Conservation (phyloP, 805 yeast species). For the Yamadazyma endophytica region DNA sequence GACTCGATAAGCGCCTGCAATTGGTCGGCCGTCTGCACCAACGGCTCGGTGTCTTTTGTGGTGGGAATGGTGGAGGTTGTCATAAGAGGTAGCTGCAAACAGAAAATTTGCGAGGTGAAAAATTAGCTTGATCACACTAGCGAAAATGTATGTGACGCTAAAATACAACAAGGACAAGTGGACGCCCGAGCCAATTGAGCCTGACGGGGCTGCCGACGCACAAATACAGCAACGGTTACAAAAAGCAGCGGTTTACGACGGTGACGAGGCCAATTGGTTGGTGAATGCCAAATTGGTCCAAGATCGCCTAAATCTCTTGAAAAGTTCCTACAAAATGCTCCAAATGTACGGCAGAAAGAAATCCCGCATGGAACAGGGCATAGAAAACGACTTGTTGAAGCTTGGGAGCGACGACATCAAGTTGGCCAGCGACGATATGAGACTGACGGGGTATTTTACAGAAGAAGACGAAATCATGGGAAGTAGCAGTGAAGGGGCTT, state of each 20-base stretch:
- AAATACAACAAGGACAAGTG: constrained; percentile 5
- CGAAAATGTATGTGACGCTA: constrained; percentile 3
- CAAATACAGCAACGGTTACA: constrained; percentile 4
- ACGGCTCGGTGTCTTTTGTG: constrained; percentile 22
- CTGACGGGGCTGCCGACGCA: constrained; percentile 1
- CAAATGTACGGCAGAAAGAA: constrained; percentile 18
- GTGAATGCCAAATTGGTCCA: constrained; percentile 18
- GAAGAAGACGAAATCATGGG: constrained; percentile 12
- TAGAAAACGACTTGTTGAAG: no score
- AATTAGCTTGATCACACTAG: constrained; percentile 1
- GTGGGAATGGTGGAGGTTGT: constrained; percentile 25
- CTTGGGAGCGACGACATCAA: no score
- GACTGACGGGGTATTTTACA: constrained; percentile 3
- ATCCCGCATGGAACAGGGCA: not conserved
- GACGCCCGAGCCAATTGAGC: not conserved
- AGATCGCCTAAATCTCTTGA: constrained; percentile 23
- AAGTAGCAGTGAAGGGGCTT: constrained; percentile 5
- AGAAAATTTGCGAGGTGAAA: constrained; percentile 1
- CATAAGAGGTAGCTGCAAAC: constrained; percentile 14
- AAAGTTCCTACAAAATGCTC: constrained; percentile 23
- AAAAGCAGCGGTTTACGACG: constrained; percentile 4
- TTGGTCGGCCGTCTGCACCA: constrained; percentile 26
- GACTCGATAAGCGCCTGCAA: constrained; percentile 52
- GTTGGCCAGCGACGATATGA: constrained; percentile 1
- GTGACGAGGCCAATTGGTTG: constrained; percentile 17